Base-by-base conservation (phyloP, 176 grass and related monocot species). In the Carex pumila region DNA sequence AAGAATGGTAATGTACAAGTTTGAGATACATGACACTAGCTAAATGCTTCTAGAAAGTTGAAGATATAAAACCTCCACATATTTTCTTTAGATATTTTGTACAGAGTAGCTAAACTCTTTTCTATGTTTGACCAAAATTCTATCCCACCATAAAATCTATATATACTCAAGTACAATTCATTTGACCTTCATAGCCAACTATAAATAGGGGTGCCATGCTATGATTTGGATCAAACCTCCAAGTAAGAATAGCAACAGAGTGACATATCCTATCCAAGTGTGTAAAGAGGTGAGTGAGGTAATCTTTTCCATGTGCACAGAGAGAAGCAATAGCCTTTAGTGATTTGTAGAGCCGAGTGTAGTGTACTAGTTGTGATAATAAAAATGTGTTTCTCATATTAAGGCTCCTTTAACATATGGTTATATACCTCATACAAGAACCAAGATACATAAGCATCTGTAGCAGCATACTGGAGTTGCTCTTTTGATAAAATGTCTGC, bases 391-490 rank as follows among this genome's bases (percentile, higher is more conserved):
- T 71, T 71, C 30, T 71, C 68, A 47, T 71, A 47, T 71, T 39
- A 70, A 70, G 18, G 2, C 66, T 70, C 32, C 2, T 70, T 9
- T 41, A 45, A 71, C 12, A 32, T 10, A 56, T 57, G 11, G 73
- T 2, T 49, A 71, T 91, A 95, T 91, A 99, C 93, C 93, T 92
- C 82, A 88, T 94, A 89, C 72, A 99, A 86, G 71, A 89, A 89
- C 96, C 96, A 99, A 71, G 91, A 94, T 50, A 88, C 92, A 89
- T 89, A 99, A 13, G 96, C 96, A 92, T 99, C 96, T 78, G 93
- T 99, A 49, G 96, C 96, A 83, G 91, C 96, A 89, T 99, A 99
- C 41, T 89, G 88, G 31, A 99, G 85, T 88, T 95, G 88, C 54
- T 89, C 65, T 77, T 83, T 95, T 65, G 89, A 88, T 79, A 95